Percentiles rank a stretch among this genome's conserved stretches.
Conservation (phyloP, 140 eudicot species). For the Bidens hawaiensis region DNA sequence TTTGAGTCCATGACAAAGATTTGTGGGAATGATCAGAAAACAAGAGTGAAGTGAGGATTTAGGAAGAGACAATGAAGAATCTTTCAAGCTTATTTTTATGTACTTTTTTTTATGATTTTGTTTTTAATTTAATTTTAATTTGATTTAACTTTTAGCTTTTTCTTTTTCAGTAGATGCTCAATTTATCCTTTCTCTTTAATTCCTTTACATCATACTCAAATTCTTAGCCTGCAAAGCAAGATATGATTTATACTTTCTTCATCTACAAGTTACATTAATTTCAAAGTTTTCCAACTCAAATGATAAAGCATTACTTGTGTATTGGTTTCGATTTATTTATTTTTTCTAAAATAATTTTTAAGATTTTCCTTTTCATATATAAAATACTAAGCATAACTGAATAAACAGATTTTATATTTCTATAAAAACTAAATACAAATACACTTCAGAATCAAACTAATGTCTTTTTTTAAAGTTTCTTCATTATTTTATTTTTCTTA, state of each 20-base stretch:
- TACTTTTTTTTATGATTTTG: background rate
- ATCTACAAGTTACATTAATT: background rate
- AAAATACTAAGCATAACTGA: too few species aligned
- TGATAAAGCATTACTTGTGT: background rate
- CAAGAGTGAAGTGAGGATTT: constrained; percentile 22
- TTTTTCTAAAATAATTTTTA: too few species aligned
- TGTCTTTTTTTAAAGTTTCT: too few species aligned
- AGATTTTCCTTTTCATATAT: too few species aligned
- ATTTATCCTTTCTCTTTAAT: constrained; percentile 4
- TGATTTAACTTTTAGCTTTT: background rate
- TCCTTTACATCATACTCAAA: background rate
- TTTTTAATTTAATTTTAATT: background rate
- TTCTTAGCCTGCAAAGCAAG: constrained; percentile 2
- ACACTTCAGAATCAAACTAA: too few species aligned
- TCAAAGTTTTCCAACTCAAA: background rate
- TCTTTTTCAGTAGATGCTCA: background rate
- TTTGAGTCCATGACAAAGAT: constrained; percentile 32
- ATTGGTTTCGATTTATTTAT: too few species aligned
- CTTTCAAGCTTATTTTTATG: background rate
- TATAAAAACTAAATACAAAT: too few species aligned
- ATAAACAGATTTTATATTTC: too few species aligned
- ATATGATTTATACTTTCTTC: background rate
- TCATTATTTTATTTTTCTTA: too few species aligned
- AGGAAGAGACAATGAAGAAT: constrained; percentile 14
- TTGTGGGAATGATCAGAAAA: constrained; percentile 11